Evolutionary conservation across 2,329 filamentous ascomycete species (phyloP).

Genomic region (Capronia epimyces): DNA sequence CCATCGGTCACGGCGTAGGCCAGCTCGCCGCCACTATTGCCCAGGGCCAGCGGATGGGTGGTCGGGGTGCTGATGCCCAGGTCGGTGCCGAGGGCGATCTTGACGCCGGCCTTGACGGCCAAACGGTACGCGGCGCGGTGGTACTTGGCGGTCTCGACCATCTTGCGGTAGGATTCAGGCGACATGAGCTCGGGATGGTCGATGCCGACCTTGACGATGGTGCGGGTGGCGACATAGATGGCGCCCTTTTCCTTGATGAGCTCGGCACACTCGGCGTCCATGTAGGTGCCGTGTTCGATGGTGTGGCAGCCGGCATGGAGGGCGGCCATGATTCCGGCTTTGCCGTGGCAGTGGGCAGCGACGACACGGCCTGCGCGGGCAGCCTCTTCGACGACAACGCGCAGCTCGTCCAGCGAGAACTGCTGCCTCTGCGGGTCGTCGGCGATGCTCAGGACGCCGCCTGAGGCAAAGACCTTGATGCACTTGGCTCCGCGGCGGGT

Average conservation of each 20-base stretch:
- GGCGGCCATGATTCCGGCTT: conserved; percentile 45
- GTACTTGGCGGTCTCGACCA: conserved; percentile 36
- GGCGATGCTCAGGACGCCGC: conserved; percentile 42
- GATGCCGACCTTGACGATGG: conserved; percentile 40
- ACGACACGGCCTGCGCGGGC: conserved; percentile 38
- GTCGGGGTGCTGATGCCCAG: conserved; percentile 38
- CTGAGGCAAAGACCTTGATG: conserved; percentile 46
- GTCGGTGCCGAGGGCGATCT: conserved; percentile 48
- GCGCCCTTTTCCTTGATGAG: conserved; percentile 45
- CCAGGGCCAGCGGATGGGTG: conserved; percentile 33
- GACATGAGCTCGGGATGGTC: conserved; percentile 34
- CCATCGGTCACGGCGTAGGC: conserved; percentile 43
- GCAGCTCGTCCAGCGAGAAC: conserved; percentile 43
- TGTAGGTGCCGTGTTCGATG: conserved; percentile 47
- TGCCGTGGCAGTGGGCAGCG: conserved; percentile 45
- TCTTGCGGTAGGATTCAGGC: conserved; percentile 37
- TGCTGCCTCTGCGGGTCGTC: conserved; percentile 44
- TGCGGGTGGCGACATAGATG: conserved; percentile 43
- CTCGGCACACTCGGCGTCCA: conserved; percentile 43
- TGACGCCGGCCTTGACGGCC: conserved; percentile 43
- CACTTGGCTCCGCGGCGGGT: conserved; percentile 45
- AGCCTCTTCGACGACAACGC: conserved; percentile 44
- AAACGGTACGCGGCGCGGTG: conserved; percentile 39
- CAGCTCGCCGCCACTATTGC: conserved; percentile 45
- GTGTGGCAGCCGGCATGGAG: conserved; percentile 43